Evolutionary conservation across 2,329 filamentous ascomycete species (phyloP).

Genomic region (Rhynchosporium graminicola): DNA sequence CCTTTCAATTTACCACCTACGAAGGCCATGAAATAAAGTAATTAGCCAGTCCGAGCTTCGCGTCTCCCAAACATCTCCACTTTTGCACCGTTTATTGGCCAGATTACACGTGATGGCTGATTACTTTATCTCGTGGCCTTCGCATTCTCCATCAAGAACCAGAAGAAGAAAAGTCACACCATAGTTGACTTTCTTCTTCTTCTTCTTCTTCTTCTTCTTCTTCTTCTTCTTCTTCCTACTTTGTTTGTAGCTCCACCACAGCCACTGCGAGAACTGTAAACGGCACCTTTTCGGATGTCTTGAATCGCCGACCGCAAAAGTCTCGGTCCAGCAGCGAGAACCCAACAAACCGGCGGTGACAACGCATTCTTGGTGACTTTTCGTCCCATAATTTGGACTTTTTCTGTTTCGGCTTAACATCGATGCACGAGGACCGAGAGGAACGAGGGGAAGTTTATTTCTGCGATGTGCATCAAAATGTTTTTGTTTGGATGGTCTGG

Average conservation of each 20-base stretch:
- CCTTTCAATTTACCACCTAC: neutral
- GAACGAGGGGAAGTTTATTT: neutral
- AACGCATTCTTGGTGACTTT: neutral
- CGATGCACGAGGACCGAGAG: neutral
- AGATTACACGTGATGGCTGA: too few relatives aligned
- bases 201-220: too few relatives aligned
- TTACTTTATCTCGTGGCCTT: too few relatives aligned
- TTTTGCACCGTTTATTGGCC: too few relatives aligned
- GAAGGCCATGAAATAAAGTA: neutral
- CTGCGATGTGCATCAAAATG: constrained; percentile 45
- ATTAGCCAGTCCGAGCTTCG: neutral
- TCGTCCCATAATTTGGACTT: neutral
- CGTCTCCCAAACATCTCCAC: neutral
- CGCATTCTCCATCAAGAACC: too few relatives aligned
- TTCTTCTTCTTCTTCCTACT: too few relatives aligned
- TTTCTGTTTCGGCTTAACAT: neutral
- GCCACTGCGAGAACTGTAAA: neutral
- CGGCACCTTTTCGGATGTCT: neutral
- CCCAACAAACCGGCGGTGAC: neutral
- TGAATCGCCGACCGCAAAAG: neutral
- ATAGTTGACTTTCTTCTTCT: too few relatives aligned
- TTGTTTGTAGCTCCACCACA: neutral
- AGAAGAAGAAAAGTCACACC: too few relatives aligned
- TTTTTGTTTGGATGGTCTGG: neutral
- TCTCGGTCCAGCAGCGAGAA: too few relatives aligned